Conservation (phyloP, 164 flowering plant genomes). For the Macadamia tetraphylla region DNA sequence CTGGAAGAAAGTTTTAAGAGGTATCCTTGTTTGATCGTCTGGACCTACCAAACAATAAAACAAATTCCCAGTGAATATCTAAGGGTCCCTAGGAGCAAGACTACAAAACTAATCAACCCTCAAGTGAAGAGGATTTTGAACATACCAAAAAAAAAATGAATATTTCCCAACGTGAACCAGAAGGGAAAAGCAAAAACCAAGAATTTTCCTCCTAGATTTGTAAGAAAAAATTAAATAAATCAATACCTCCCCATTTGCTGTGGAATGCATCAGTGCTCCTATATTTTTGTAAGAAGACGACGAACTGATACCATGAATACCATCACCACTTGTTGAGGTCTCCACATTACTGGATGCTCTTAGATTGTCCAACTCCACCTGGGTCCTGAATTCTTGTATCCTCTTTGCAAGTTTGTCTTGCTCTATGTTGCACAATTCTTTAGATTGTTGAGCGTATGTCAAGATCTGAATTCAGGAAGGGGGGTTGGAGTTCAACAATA, state of each 20-base stretch:
- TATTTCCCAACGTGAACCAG: too few species aligned
- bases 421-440: conserved; percentile 65
- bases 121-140: too few species aligned
- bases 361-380: conserved; percentile 53
- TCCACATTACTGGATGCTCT: conserved; percentile 42
- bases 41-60: conserved; percentile 39
- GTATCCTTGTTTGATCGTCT: conserved; percentile 87
- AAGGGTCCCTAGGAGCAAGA: not conserved
- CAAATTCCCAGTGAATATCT: not conserved
- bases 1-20: conserved; percentile 73
- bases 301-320: conserved; percentile 35
- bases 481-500: not conserved
- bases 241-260: conserved; percentile 56
- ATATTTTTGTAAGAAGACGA: conserved; percentile 47
- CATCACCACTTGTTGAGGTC: conserved; percentile 39
- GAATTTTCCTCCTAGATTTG: not conserved
- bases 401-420: conserved; percentile 85
- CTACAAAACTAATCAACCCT: not conserved
- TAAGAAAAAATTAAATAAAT: not conserved
- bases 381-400: conserved; percentile 91
- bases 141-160: too few species aligned
- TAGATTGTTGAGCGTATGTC: conserved; percentile 88
- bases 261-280: conserved; percentile 68
- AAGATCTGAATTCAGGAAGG: conserved; percentile 50
- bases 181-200: not conserved